Conservation (phyloP, 192 early-diverging fungal species). For the Rhizophagus clarus region DNA sequence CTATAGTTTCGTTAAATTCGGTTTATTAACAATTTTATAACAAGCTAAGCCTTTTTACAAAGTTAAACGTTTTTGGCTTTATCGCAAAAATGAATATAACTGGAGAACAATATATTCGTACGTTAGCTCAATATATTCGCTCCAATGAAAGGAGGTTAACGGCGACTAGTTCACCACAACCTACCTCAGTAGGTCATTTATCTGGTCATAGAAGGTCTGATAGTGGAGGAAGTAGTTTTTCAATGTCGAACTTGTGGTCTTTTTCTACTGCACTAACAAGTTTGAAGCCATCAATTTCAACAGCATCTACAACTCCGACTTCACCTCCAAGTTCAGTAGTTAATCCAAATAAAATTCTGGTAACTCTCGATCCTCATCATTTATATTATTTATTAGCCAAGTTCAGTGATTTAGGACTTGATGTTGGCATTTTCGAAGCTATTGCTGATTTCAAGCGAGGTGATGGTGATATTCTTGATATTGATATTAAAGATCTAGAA, state of each 20-base stretch:
- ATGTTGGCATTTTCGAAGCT: slow-evolving; percentile 36
- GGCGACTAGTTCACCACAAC: background rate
- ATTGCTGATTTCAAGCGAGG: background rate
- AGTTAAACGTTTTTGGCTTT: background rate
- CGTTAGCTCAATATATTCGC: slow-evolving; percentile 55
- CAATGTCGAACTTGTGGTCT: slow-evolving; percentile 30
- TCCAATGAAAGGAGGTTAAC: slow-evolving; percentile 52
- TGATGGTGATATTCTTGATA: background rate
- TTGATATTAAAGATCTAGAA: slow-evolving; percentile 12
- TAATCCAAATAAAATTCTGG: slow-evolving; percentile 18
- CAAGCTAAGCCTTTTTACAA: too few relatives aligned
- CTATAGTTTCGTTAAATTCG: too few relatives aligned
- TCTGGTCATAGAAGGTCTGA: slow-evolving; percentile 21
- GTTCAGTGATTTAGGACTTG: slow-evolving; percentile 47
- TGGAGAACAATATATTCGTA: slow-evolving; percentile 59
- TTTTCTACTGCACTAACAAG: slow-evolving; percentile 35
- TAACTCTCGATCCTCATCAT: slow-evolving; percentile 45
- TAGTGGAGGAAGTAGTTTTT: slow-evolving; percentile 23
- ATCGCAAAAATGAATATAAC: slow-evolving; percentile 28
- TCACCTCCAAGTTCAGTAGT: slow-evolving; percentile 31
- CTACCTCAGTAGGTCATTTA: slow-evolving; percentile 12
- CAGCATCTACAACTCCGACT: slow-evolving; percentile 35
- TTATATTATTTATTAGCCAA: slow-evolving; percentile 46
- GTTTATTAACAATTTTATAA: too few relatives aligned
- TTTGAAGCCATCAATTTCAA: slow-evolving; percentile 33